Base-by-base conservation (phyloP, 345 rosid species). In the Populus ilicifolia region DNA sequence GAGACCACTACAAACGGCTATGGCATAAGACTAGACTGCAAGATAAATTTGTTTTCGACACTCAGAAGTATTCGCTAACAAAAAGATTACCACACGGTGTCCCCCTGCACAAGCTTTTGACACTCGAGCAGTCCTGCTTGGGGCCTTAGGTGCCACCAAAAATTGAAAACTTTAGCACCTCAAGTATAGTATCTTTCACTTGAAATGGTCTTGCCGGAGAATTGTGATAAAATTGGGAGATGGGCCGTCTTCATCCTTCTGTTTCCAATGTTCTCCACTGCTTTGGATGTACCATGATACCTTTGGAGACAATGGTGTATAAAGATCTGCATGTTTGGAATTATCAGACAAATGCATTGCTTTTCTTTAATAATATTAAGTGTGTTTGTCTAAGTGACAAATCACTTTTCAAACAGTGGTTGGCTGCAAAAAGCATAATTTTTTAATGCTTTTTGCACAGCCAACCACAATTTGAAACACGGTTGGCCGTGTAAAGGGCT, bases 261-360 rank as follows among this genome's bases (percentile, higher is more conserved):
- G 88, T 82, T 85, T 90, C 90, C 91, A 83, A 9, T 59, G 74
- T 54, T 89, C 92, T 35, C 88, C 89, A 63, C 84, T 87, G 75
- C 94, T 91, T 84, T 90, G 92, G 73, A 89, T 85, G 81, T 83
- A 90, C 90, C 91, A 90, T 2, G 94, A 87, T 16, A 90, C 92
- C 78, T 83, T 90, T 3, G 92, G 94, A 50, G 94, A 90, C 70
- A 90, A 82, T 21, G 94, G 92, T 0, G 90, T 85, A 79, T 87
- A 90, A 16, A 89, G 81, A 87, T 90, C 92, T 90, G 92, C 89
- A 79, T 23, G 5, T 46, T 68, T 52, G 35, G 25, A 56, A 69
- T 38, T 43, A 69, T 84, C 78, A 81, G 44, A 66, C 33, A 67
- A 48, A 52, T 8, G 23, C 43, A 74, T 6, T 64, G 11, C 18